These are phyloP conservation scores for Aspergillus awamori DNA, from an alignment of 2,329 filamentous ascomycete genomes.

Conservation along the genomic window DNA sequence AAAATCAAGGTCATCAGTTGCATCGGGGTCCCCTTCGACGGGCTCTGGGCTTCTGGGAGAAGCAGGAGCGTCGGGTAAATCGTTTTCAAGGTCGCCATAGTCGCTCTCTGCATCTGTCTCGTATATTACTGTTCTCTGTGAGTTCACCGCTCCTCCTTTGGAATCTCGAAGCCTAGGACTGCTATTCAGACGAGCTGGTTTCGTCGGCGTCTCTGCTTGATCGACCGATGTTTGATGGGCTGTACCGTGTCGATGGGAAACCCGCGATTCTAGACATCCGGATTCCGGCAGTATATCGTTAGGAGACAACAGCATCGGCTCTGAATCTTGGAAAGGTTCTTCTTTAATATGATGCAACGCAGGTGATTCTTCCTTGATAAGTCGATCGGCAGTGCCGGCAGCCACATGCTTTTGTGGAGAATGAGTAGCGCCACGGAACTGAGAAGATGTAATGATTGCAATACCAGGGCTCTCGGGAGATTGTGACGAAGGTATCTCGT, in stretches of 20 bases:
- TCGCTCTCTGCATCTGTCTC: constrained; percentile 48
- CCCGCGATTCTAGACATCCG: neutral
- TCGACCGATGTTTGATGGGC: neutral
- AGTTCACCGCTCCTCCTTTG: constrained; percentile 13
- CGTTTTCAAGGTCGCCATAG: constrained; percentile 33
- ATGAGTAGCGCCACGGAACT: constrained; percentile 32
- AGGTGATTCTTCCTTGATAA: constrained; percentile 28
- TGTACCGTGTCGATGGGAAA: neutral
- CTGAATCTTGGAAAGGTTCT: constrained; percentile 13
- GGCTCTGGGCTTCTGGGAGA: constrained; percentile 10
- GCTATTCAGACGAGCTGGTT: neutral
- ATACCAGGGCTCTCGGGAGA: constrained; percentile 47
- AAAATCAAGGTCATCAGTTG: constrained; percentile 12
- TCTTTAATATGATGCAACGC: neutral
- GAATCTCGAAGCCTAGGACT: neutral
- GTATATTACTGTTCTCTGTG: constrained; percentile 41
- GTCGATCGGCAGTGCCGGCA: neutral
- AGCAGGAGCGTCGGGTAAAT: constrained; percentile 18
- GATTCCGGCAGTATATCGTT: neutral
- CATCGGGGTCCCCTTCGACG: neutral
- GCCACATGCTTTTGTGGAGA: constrained; percentile 29
- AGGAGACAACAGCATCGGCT: neutral
- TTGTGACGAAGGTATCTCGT: constrained; percentile 47
- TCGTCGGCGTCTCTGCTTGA: neutral
- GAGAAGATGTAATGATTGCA: constrained; percentile 40